Conservation (phyloP, 192 early-diverging fungal species). For the Pilobolus umbonatus region DNA sequence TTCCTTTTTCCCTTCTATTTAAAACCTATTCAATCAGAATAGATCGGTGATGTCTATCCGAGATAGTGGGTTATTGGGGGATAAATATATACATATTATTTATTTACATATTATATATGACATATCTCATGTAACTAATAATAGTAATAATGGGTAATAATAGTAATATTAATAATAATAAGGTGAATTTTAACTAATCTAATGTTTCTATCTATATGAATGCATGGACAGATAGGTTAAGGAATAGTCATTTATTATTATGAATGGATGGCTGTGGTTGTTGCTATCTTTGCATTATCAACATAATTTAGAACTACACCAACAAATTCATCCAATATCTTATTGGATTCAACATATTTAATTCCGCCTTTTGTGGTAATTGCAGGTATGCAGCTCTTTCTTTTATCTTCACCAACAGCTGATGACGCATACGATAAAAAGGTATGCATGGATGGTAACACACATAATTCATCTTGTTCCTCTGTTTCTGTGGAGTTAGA, state of each 20-base stretch:
- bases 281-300: slow-evolving; percentile 11
- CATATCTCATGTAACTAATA: too few species aligned
- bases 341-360: slow-evolving; percentile 21
- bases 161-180: too few species aligned
- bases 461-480: slow-evolving; percentile 1
- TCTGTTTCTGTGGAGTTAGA: neutral
- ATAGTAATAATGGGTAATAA: too few species aligned
- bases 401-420: slow-evolving; percentile 10
- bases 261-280: too few species aligned
- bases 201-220: too few species aligned
- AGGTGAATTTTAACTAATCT: too few species aligned
- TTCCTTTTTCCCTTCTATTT: too few species aligned
- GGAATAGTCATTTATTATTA: slow-evolving; percentile 1
- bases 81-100: too few species aligned
- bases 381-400: slow-evolving; percentile 7
- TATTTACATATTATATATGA: too few species aligned
- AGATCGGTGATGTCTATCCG: too few species aligned
- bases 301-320: slow-evolving; percentile 22
- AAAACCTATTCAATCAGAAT: too few species aligned
- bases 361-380: slow-evolving; percentile 21
- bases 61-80: too few species aligned
- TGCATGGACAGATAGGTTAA: neutral
- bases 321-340: slow-evolving; percentile 21
- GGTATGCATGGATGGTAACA: slow-evolving; percentile 15
- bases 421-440: slow-evolving; percentile 4